Evolutionary conservation across 768 basidiomycete genomes (phyloP).

Genomic region (Agaricus subrufescens): DNA sequence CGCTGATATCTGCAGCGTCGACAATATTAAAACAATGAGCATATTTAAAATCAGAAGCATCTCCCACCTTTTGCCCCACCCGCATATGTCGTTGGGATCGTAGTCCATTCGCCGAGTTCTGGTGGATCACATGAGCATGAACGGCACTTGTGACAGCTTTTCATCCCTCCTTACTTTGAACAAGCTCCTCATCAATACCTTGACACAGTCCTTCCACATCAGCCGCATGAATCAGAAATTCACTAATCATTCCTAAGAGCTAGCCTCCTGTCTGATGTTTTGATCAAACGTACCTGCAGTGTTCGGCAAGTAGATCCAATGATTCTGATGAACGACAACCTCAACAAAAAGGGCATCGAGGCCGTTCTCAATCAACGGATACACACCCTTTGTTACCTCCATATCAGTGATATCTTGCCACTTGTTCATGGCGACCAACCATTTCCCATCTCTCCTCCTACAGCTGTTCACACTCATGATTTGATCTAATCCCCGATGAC

Average conservation of each 20-base stretch:
- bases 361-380: not conserved
- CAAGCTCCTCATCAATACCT: slow-evolving; percentile 90
- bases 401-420: slow-evolving; percentile 97
- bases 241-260: slow-evolving; percentile 39
- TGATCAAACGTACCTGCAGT: slow-evolving; percentile 64
- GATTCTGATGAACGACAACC: slow-evolving; percentile 48
- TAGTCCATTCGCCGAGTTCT: slow-evolving; percentile 92
- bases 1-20: slow-evolving; percentile 55
- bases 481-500: not conserved
- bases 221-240: slow-evolving; percentile 96
- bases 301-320: slow-evolving; percentile 66
- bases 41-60: not conserved
- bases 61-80: slow-evolving; percentile 84
- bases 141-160: not conserved
- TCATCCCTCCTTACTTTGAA: slow-evolving; percentile 50
- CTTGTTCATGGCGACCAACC: slow-evolving; percentile 98
- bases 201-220: slow-evolving; percentile 97
- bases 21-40: not conserved
- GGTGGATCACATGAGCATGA: not conserved
- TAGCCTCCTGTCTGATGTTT: no score
- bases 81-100: slow-evolving; percentile 92
- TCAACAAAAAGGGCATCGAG: no score
- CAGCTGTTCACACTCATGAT: slow-evolving; percentile 49
- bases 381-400: slow-evolving; percentile 77
- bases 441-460: slow-evolving; percentile 65